Evolutionary conservation across 2,329 filamentous ascomycete genomes (phyloP), one percentile per base, ranked within the genome.

Genomic region (Aspergillus ochraceoroseus): DNA sequence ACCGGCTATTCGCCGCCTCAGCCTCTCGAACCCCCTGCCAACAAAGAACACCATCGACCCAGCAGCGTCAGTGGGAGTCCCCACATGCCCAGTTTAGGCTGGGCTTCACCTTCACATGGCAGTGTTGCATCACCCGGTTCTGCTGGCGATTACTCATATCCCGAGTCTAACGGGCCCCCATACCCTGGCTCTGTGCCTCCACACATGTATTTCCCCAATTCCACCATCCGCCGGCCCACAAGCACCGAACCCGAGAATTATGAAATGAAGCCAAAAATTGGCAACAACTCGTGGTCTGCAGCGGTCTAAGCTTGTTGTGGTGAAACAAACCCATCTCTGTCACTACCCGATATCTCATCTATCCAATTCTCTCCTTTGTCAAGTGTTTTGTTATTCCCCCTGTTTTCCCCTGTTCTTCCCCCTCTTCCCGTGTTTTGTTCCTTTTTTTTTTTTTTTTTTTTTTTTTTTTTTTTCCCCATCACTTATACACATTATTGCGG

Each of bases 61-160:
- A 79, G 76, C 34, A 94, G 86, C 59, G 82, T 78, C n/a, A 80
- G 73, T 41, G 85, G 85, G 38, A 95, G 88, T 63, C 89, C 90
- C 35, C 89, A 95, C 64, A 87, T 95, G 80, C 68, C 70, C 47
- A 80, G 76, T 46, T 76, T 87, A 47, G 85, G 86, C 39, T 95
- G 90, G 89, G 85, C 87, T 51, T 94, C 88, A 3, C 88, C 88
- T 3, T 79, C 82, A 2, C 85, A 89, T 52, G 78, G 80, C 49
- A 76, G 77, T 20, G 80, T 87, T 51, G 80, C 83, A 7, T 83
- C 84, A 6, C 84, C 88, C 30, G 77, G 75, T 30, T 79, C 77
- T 11, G 58, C 62, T 15, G 89, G 87, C 49, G 80, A 85, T 47
- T 95, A 94, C 59, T 80, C 83, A 5, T 94, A 95, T 53, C 85